Evolutionary conservation across 164 flowering plant species (phyloP).

Genomic region (Vitis vinifera): DNA sequence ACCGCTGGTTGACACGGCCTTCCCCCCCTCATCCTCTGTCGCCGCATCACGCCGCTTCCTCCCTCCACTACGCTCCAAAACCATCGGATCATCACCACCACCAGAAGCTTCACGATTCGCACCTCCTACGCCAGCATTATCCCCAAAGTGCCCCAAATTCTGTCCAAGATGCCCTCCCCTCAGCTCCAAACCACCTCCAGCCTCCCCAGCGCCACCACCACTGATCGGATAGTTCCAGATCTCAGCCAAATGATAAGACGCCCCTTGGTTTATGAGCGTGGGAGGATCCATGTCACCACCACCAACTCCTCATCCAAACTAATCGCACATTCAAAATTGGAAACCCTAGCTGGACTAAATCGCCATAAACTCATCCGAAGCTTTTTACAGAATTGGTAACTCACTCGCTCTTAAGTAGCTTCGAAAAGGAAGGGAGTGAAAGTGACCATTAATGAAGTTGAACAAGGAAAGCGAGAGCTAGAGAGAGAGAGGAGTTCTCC

Average conservation of each 20-base stretch:
- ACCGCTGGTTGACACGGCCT: slow-evolving; percentile 34
- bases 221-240: slow-evolving; percentile 52
- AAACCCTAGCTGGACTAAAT: neutral
- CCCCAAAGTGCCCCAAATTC: slow-evolving; percentile 27
- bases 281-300: slow-evolving; percentile 47
- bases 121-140: neutral
- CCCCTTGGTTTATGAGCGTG: slow-evolving; percentile 30
- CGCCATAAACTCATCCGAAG: too few species aligned
- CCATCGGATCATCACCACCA: slow-evolving; percentile 11
- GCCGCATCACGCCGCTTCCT: slow-evolving; percentile 33
- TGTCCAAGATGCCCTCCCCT: slow-evolving; percentile 25
- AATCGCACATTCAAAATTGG: neutral
- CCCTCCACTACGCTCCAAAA: slow-evolving; percentile 19
- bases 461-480: neutral
- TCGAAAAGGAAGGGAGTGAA: slow-evolving; percentile 7
- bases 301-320: neutral
- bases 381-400: too few species aligned
- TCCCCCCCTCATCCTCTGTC: slow-evolving; percentile 37
- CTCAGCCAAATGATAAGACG: slow-evolving; percentile 41
- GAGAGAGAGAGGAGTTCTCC: slow-evolving; percentile 6
- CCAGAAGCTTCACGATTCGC: slow-evolving; percentile 2
- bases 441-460: neutral
- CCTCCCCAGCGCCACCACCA: slow-evolving; percentile 17
- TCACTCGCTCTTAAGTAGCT: slow-evolving; percentile 12
- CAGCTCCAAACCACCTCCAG: slow-evolving; percentile 29